These are phyloP conservation scores for Leishmania aethiopica DNA, from an alignment of 208 protist genomes.

Conservation along the genomic window DNA sequence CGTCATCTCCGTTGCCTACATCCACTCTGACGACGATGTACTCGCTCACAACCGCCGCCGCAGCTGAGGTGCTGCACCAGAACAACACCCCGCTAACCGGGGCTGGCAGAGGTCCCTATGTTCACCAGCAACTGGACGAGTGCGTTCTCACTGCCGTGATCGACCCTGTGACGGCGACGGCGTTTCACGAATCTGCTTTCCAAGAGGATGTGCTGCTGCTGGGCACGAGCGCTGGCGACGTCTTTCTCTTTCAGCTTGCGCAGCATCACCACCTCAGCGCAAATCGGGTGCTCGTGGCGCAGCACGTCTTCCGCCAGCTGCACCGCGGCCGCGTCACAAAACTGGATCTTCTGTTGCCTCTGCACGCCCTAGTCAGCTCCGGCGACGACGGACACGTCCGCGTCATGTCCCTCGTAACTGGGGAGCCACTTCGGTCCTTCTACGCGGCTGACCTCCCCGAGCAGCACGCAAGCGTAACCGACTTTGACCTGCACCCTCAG, in stretches of 20 bases:
- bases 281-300: conserved; percentile 37
- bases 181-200: conserved; percentile 53
- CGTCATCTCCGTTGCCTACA: background rate
- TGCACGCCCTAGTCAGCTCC: conserved; percentile 64
- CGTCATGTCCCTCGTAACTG: conserved; percentile 70
- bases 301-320: conserved; percentile 31
- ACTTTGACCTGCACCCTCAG: conserved; percentile 61
- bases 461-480: conserved; percentile 59
- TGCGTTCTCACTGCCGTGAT: conserved; percentile 66
- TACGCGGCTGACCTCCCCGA: conserved; percentile 28
- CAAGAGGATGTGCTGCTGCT: conserved; percentile 78
- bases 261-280: conserved; percentile 43
- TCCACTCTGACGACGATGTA: conserved; percentile 12
- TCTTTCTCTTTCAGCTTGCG: conserved; percentile 62
- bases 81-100: conserved; percentile 50
- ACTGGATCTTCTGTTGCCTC: conserved; percentile 59
- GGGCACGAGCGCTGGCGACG: conserved; percentile 60
- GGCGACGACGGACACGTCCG: conserved; percentile 69
- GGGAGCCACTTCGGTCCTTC: conserved; percentile 51
- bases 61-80: conserved; percentile 40
- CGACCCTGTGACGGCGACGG: conserved; percentile 59
- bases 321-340: conserved; percentile 66
- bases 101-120: conserved; percentile 52
- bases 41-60: conserved; percentile 40
- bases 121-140: conserved; percentile 59